These are phyloP conservation scores for Penicillium sp. DNA, from an alignment of 2,329 filamentous ascomycete species.

Conservation along the genomic window DNA sequence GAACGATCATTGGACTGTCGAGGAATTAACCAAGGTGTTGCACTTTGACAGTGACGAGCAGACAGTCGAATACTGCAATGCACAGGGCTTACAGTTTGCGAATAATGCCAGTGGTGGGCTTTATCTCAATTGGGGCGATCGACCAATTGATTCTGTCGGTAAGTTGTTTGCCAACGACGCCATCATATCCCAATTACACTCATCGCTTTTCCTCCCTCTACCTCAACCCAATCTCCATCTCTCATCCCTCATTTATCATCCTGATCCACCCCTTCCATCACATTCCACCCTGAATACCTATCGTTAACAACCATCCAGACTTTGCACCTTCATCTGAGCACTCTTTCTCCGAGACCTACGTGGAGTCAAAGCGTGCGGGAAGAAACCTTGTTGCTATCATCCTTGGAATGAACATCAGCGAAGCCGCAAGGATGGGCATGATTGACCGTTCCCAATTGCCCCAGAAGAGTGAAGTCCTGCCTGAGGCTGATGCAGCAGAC, in stretches of 20 bases:
- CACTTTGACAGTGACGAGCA: conserved; percentile 58
- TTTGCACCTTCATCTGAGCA: conserved; percentile 51
- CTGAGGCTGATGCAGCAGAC: conserved; percentile 27
- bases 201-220: neutral
- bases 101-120: conserved; percentile 46
- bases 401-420: conserved; percentile 54
- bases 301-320: conserved; percentile 25
- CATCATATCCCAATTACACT: neutral
- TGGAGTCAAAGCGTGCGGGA: conserved; percentile 59
- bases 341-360: conserved; percentile 53
- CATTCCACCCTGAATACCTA: neutral
- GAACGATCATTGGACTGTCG: conserved; percentile 58
- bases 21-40: conserved; percentile 52
- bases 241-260: neutral
- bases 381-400: conserved; percentile 58
- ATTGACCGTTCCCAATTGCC: conserved; percentile 45
- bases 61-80: conserved; percentile 54
- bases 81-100: conserved; percentile 53
- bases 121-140: conserved; percentile 53
- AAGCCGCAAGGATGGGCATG: conserved; percentile 52
- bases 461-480: conserved; percentile 23
- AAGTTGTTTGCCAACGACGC: conserved; percentile 11
- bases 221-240: neutral
- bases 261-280: neutral
- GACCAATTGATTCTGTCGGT: conserved; percentile 50